phyloP scores from a whole-genome alignment of 768 basidiomycete genomes.

The Mrakia gelida region DNA sequence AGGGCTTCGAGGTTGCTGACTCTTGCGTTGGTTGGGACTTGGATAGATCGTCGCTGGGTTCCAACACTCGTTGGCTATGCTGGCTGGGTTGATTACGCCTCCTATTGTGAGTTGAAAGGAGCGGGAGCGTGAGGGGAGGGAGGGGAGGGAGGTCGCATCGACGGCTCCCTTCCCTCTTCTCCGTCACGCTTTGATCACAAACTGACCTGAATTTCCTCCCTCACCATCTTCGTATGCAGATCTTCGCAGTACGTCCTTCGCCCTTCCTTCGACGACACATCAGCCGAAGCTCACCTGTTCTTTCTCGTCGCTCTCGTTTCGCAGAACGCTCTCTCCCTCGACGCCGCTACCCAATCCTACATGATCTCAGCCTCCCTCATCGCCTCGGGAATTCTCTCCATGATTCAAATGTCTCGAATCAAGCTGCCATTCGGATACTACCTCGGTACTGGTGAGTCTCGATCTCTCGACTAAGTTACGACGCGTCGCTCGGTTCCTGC shows the following conservation, averaged over 20 bases:
- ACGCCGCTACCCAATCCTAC: constrained; percentile 60
- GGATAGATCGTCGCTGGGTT: constrained; percentile 56
- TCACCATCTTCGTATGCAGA: no score
- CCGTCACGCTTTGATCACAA: no score
- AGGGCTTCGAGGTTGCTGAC: no score
- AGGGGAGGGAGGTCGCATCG: no score
- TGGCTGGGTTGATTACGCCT: constrained; percentile 70
- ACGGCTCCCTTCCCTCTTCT: no score
- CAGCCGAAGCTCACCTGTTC: no score
- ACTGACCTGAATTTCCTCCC: no score
- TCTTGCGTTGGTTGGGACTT: no score
- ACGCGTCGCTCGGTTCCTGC: background rate
- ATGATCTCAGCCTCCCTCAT: constrained; percentile 78
- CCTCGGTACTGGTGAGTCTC: constrained; percentile 48
- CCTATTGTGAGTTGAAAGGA: constrained; percentile 53
- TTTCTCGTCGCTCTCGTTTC: background rate
- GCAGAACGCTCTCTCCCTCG: constrained; percentile 52
- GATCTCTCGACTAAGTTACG: background rate
- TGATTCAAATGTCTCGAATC: constrained; percentile 72
- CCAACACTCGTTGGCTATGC: constrained; percentile 64
- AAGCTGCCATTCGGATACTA: constrained; percentile 61
- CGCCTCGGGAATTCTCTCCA: constrained; percentile 49
- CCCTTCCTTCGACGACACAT: no score
- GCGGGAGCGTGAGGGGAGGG: no score
- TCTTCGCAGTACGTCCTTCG: no score